These are phyloP conservation scores for Suillus brevipes DNA, from an alignment of 768 basidiomycete genomes.

Conservation along the genomic window DNA sequence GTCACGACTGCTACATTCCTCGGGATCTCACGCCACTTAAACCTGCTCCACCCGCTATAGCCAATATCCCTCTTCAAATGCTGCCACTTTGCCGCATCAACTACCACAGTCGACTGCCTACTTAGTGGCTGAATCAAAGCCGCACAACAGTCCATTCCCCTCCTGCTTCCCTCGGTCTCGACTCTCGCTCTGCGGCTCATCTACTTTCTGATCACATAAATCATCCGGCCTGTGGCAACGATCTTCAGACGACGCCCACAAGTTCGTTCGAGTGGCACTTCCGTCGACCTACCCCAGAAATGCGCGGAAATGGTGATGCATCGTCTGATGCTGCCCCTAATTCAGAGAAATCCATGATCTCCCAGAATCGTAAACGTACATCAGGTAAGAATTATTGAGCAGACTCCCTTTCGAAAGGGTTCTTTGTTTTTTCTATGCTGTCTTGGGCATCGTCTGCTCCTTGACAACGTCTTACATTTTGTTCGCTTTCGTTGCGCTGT, in stretches of 20 bases:
- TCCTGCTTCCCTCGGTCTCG: neutral
- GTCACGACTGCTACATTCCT: neutral
- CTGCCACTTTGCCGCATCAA: neutral
- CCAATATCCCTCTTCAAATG: neutral
- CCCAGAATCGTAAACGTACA: constrained; percentile 5
- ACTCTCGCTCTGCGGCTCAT: neutral
- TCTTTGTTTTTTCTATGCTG: neutral
- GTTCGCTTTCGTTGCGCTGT: neutral
- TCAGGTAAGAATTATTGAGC: constrained; percentile 2
- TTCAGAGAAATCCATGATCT: neutral
- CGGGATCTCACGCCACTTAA: neutral
- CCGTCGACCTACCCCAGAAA: constrained; percentile 7
- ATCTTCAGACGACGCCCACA: neutral
- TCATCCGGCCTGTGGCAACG: neutral
- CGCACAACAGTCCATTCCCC: neutral
- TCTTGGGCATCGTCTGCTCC: neutral
- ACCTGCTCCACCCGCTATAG: neutral
- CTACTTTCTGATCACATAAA: neutral
- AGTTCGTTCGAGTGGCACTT: constrained; percentile 6
- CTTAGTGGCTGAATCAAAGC: neutral
- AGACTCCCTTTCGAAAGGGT: neutral
- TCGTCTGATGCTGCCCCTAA: neutral
- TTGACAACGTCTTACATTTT: neutral
- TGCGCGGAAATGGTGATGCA: neutral
- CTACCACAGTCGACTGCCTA: neutral